A percentile compares a stretch with the other conserved stretches of the same genome.
Conservation (phyloP, 768 basidiomycete genomes). For the Lentinula lateritia region DNA sequence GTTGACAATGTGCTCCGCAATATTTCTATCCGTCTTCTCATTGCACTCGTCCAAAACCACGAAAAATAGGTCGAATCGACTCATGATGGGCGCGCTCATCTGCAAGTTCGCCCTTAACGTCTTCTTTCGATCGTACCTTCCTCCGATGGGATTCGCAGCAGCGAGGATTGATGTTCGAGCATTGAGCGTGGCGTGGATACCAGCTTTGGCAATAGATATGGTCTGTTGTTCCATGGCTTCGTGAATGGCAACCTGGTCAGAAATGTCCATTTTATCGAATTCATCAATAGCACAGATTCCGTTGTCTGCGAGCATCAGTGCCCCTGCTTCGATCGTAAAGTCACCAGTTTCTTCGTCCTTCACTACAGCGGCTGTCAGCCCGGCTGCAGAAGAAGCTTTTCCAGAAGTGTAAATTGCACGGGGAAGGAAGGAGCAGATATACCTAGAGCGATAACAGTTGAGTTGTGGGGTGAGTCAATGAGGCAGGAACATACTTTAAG, state of each 20-base stretch:
- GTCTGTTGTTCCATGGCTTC: constrained; percentile 99
- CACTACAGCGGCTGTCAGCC: constrained; percentile 97
- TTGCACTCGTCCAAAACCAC: constrained; percentile 97
- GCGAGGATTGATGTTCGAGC: constrained; percentile 97
- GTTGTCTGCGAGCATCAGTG: constrained; percentile 98
- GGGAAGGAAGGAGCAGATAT: constrained; percentile 95
- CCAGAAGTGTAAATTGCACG: constrained; percentile 98
- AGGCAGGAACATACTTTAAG: constrained; percentile 64
- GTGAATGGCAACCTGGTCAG: constrained; percentile 98
- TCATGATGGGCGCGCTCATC: constrained; percentile 99
- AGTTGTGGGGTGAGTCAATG: neutral
- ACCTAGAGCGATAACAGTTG: constrained; percentile 41
- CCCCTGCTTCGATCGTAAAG: constrained; percentile 98
- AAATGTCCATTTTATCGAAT: constrained; percentile 99
- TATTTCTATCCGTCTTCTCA: constrained; percentile 85
- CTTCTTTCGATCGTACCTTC: constrained; percentile 94
- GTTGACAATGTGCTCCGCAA: constrained; percentile 96
- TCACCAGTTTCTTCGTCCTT: constrained; percentile 99
- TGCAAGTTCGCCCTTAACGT: constrained; percentile 87
- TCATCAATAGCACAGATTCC: constrained; percentile 99
- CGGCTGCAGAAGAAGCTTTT: constrained; percentile 98
- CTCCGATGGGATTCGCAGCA: constrained; percentile 96
- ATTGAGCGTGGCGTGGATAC: constrained; percentile 97
- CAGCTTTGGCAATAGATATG: constrained; percentile 98
- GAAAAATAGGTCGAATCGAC: constrained; percentile 96